Percentiles rank a stretch among this genome's conserved stretches.
Evolutionary conservation across 73 alveolate species (phyloP).

Genomic region (Paramecium bursaria): DNA sequence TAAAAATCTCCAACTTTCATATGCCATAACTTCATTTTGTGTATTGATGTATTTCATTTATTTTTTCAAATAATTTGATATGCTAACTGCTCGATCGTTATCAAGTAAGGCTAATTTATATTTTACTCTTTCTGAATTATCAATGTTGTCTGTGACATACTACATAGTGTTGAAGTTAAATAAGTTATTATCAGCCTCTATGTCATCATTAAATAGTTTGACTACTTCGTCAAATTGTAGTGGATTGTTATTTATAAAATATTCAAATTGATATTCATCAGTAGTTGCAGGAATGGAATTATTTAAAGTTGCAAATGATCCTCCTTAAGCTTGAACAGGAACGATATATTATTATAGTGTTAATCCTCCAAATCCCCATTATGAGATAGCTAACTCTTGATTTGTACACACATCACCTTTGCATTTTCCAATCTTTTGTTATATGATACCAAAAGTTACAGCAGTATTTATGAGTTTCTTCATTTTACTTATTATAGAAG

Average conservation of each 20-base stretch:
- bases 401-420: constrained; percentile 6
- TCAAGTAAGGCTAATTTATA: not conserved
- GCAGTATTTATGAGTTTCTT: constrained; percentile 12
- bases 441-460: constrained; percentile 14
- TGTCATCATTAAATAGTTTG: not conserved
- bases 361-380: constrained; percentile 58
- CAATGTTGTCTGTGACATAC: constrained; percentile 24
- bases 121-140: not conserved
- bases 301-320: constrained; percentile 1
- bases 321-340: constrained; percentile 2
- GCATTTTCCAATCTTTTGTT: constrained; percentile 5
- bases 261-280: too few species aligned
- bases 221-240: constrained; percentile 7
- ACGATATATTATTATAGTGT: constrained; percentile 24
- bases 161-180: constrained; percentile 33
- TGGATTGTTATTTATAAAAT: not conserved
- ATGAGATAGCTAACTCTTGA: constrained; percentile 1
- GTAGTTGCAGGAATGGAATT: constrained; percentile 28
- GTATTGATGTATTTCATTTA: constrained; percentile 6
- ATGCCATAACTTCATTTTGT: constrained; percentile 2
- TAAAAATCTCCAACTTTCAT: constrained; percentile 37
- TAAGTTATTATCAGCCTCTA: not conserved
- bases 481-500: constrained; percentile 18
- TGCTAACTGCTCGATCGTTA: not conserved
- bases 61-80: not conserved